Conservation (phyloP, 148 eudicot species). For the Fagopyrum homotropicum region DNA sequence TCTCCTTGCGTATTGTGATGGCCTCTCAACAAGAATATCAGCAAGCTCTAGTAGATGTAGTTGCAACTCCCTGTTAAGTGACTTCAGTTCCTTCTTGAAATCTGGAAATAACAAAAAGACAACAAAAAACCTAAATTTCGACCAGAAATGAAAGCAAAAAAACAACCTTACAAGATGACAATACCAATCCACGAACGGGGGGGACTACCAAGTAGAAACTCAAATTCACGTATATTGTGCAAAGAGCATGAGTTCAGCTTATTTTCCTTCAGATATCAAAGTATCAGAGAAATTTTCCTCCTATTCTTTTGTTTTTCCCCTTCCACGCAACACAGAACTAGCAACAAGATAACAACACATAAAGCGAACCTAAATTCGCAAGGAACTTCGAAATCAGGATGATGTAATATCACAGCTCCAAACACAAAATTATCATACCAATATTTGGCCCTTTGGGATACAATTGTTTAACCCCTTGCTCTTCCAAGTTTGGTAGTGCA, state of each 20-base stretch:
- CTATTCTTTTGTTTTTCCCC: not conserved
- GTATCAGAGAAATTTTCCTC: not conserved
- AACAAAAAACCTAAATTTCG: not conserved
- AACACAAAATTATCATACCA: conserved; percentile 29
- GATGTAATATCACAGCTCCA: not conserved
- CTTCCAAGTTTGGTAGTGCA: conserved; percentile 79
- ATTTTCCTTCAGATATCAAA: not conserved
- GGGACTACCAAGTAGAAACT: not conserved
- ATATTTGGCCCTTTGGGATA: conserved; percentile 77
- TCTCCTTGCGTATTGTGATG: conserved; percentile 90
- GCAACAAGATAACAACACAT: not conserved
- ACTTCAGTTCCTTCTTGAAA: conserved; percentile 76
- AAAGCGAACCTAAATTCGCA: not conserved
- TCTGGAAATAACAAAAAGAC: conserved; percentile 27
- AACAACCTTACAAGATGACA: not conserved
- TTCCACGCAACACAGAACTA: not conserved
- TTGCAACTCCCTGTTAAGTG: conserved; percentile 85
- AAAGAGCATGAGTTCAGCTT: not conserved
- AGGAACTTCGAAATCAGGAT: not conserved
- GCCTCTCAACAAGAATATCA: conserved; percentile 87
- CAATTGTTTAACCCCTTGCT: conserved; percentile 84
- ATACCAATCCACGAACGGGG: not conserved
- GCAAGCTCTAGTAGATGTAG: conserved; percentile 89
- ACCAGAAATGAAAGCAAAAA: not conserved
- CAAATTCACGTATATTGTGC: not conserved